A percentile compares a stretch with the other conserved stretches of the same genome.
Conservation (phyloP, 768 basidiomycete genomes). For the Russula earlei region DNA sequence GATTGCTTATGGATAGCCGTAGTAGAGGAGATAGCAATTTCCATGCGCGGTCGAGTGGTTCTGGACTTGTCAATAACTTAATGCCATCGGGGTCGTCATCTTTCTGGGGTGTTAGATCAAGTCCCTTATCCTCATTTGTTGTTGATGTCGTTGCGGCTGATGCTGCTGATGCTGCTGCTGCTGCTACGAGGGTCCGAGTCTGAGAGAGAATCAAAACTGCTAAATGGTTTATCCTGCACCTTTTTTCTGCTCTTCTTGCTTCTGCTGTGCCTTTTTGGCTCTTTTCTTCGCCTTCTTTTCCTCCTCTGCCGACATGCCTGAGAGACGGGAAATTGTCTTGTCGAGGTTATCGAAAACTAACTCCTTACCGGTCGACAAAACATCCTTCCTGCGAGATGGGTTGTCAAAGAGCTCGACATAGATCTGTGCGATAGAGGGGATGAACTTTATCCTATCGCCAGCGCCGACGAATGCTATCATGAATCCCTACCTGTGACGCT, state of each 20-base stretch:
- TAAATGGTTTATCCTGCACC: conserved; percentile 30
- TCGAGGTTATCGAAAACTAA: not conserved
- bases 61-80: conserved; percentile 51
- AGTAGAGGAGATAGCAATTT: conserved; percentile 60
- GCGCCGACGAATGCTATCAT: not conserved
- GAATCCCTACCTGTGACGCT: conserved; percentile 49
- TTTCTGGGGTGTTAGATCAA: conserved; percentile 43
- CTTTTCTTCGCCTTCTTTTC: conserved; percentile 83
- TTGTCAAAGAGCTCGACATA: conserved; percentile 64
- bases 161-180: conserved; percentile 30
- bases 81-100: conserved; percentile 83
- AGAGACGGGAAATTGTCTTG: conserved; percentile 12
- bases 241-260: conserved; percentile 66
- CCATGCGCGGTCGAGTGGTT: conserved; percentile 66
- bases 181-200: conserved; percentile 20
- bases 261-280: conserved; percentile 71
- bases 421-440: conserved; percentile 41
- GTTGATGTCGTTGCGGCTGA: conserved; percentile 30
- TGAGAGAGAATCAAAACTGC: conserved; percentile 13
- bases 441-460: not conserved
- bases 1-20: conserved; percentile 38
- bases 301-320: conserved; percentile 43
- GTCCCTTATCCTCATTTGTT: conserved; percentile 58
- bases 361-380: conserved; percentile 24
- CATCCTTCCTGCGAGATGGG: conserved; percentile 44